Percentiles rank a stretch among this genome's conserved stretches.
phyloP scores from a whole-genome alignment of 129 eudicot genomes.

The Escallonia rubra region DNA sequence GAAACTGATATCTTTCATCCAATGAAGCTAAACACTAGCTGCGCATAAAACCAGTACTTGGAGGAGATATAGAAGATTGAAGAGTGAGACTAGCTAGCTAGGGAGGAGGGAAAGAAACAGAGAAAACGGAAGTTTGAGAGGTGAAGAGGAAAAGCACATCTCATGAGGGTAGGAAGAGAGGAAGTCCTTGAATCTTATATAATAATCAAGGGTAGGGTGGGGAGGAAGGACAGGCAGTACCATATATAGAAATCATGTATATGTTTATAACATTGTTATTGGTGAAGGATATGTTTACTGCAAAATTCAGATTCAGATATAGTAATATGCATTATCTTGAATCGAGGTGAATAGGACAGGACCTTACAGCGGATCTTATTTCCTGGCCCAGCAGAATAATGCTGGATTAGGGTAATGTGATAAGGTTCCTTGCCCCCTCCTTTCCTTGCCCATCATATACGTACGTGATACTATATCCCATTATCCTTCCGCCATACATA shows the following conservation, averaged over 20 bases:
- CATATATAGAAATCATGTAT: too few species aligned
- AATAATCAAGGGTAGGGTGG: not conserved
- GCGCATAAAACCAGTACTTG: not conserved
- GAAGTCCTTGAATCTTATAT: not conserved
- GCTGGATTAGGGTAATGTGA: not conserved
- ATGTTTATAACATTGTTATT: too few species aligned
- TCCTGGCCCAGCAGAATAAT: not conserved
- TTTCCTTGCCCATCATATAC: too few species aligned
- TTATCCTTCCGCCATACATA: not conserved
- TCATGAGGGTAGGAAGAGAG: not conserved
- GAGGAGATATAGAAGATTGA: not conserved
- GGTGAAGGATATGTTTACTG: not conserved
- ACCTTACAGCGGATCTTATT: not conserved
- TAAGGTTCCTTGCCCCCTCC: not conserved
- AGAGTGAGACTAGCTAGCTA: too few species aligned
- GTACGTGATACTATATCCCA: too few species aligned
- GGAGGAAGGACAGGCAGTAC: not conserved
- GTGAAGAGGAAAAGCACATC: not conserved
- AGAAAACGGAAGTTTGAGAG: not conserved
- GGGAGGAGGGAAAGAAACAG: not conserved
- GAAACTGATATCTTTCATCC: not conserved
- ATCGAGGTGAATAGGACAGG: slow-evolving; percentile 2
- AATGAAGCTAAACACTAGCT: not conserved
- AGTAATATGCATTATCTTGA: not conserved
- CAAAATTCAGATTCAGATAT: not conserved